Conservation (phyloP, 805 yeast genomes). For the Starmerella floricola region DNA sequence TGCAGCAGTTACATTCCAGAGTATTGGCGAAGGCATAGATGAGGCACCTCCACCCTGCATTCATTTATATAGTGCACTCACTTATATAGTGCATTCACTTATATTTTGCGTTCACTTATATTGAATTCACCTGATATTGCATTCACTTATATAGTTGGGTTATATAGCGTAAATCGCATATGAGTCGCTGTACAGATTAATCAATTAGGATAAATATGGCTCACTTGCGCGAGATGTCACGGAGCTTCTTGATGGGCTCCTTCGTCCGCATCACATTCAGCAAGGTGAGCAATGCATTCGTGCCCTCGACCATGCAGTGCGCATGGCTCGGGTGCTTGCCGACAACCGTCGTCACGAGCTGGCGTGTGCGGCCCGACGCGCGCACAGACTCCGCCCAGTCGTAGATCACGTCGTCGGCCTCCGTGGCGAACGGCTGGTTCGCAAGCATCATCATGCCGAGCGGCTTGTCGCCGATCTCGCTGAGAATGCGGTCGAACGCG, state of each 20-base stretch:
- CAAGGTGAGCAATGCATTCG: constrained; percentile 26
- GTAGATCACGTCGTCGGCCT: constrained; percentile 26
- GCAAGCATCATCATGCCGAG: constrained; percentile 24
- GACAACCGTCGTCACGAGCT: constrained; percentile 24
- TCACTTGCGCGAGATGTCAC: not conserved
- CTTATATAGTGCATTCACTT: too few relatives aligned
- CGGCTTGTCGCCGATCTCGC: constrained; percentile 9
- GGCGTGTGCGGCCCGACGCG: constrained; percentile 5
- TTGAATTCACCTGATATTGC: too few relatives aligned
- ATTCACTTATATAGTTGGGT: too few relatives aligned
- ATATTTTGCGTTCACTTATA: too few relatives aligned
- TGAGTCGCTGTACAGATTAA: too few relatives aligned
- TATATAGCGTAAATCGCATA: too few relatives aligned
- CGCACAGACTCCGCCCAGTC: constrained; percentile 24
- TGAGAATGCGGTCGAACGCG: constrained; percentile 16
- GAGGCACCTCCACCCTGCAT: too few relatives aligned
- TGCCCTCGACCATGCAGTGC: constrained; percentile 26
- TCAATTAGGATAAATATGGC: too few relatives aligned
- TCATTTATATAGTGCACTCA: too few relatives aligned
- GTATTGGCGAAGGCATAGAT: too few relatives aligned
- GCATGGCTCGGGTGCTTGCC: constrained; percentile 27
- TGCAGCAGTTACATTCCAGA: too few relatives aligned
- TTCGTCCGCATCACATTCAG: constrained; percentile 17
- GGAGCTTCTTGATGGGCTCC: not conserved
- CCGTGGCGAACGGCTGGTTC: constrained; percentile 22